A percentile compares a stretch with the other conserved stretches of the same genome.
These are phyloP conservation scores for Grosmannia clavigera DNA, from an alignment of 2,329 filamentous ascomycete species.

Conservation along the genomic window DNA sequence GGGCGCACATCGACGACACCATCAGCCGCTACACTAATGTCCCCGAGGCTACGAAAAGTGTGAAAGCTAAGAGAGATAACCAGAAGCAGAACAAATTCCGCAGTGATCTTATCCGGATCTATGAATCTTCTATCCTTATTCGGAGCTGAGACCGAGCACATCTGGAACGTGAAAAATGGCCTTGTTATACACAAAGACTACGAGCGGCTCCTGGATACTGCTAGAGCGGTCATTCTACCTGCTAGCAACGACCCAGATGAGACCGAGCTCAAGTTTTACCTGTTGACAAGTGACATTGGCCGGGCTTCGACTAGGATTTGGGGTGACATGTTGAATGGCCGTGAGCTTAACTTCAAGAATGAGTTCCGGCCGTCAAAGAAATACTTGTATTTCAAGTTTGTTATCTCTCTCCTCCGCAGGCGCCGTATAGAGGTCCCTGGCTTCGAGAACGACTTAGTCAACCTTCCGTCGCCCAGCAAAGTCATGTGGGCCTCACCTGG, in stretches of 20 bases:
- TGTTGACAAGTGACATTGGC: not conserved
- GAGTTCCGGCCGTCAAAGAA: not conserved
- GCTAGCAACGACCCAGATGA: not conserved
- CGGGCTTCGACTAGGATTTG: not conserved
- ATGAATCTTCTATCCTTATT: not conserved
- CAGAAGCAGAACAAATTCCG: not conserved
- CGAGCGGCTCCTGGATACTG: not conserved
- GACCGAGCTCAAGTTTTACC: not conserved
- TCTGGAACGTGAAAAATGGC: not conserved
- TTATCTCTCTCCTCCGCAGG: not conserved
- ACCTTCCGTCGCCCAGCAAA: not conserved
- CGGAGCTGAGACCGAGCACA: not conserved
- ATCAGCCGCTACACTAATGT: not conserved
- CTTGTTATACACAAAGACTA: not conserved
- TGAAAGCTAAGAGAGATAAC: not conserved
- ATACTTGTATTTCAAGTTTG: slow-evolving; percentile 1
- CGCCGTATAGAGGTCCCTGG: not conserved
- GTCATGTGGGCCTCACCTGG: not conserved
- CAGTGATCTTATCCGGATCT: not conserved
- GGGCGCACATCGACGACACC: not conserved
- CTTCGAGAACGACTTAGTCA: not conserved
- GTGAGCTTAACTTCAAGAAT: not conserved
- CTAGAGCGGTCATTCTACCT: not conserved
- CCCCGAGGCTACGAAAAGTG: not conserved
- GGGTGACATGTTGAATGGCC: not conserved